phyloP scores from a whole-genome alignment of 345 rosid species.

The Cochlearia excelsa region DNA sequence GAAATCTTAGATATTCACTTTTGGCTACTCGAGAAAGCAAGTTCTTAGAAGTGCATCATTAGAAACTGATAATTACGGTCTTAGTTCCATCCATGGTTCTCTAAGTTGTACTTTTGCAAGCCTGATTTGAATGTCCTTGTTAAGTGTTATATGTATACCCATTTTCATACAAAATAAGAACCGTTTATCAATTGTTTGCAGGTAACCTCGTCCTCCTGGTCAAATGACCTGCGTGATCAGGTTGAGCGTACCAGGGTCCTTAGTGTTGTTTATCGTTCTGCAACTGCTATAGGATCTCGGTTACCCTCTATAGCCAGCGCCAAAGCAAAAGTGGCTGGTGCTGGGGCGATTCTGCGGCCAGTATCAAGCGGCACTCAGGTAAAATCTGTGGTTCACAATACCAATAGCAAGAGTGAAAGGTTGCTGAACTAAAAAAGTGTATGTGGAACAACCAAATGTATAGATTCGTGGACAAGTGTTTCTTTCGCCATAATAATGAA shows the following conservation, averaged over 20 bases:
- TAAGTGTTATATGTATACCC: no score
- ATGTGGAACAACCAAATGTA: background rate
- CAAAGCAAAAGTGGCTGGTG: conserved; percentile 92
- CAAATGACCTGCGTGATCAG: conserved; percentile 86
- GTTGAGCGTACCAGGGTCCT: conserved; percentile 81
- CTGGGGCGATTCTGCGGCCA: conserved; percentile 86
- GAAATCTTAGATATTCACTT: conserved; percentile 5
- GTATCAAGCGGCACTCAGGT: conserved; percentile 95
- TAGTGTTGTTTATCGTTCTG: conserved; percentile 88
- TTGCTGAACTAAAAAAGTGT: conserved; percentile 6
- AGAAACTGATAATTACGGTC: background rate
- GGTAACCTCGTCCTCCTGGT: conserved; percentile 96
- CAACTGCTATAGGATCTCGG: conserved; percentile 87
- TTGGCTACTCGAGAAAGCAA: background rate
- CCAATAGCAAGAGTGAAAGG: background rate
- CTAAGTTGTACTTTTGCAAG: conserved; percentile 5
- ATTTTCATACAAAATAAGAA: no score
- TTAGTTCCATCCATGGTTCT: background rate
- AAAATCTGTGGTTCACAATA: conserved; percentile 11
- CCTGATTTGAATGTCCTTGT: conserved; percentile 1
- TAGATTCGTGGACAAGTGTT: background rate
- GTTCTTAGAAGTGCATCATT: background rate
- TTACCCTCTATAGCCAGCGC: conserved; percentile 91
- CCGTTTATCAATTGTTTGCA: conserved; percentile 15
- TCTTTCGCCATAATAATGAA: conserved; percentile 4